Base-by-base conservation (phyloP, 2,329 filamentous ascomycete species). In the Aspergillus phoenicis region DNA sequence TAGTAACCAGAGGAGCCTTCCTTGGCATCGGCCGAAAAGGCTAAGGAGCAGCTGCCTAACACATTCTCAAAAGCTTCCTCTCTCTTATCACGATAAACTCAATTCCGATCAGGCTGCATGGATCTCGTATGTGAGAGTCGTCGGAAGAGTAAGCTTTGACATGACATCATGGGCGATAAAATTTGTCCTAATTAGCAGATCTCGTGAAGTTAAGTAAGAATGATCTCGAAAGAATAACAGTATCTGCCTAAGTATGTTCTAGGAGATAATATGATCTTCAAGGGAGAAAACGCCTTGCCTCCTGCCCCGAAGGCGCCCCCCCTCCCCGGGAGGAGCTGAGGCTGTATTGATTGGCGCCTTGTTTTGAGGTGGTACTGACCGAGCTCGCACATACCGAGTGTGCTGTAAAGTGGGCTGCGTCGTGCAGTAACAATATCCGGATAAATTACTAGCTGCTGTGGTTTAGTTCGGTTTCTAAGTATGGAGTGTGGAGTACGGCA, bases 401-500 rank as follows among this genome's bases (percentile, higher is more conserved):
- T n/a, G 45, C 28, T 26, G 24, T 36, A 36, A 36, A 36, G 33
- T 36, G 33, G 33, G 45, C 17, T 54, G 33, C n/a, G 52, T 26
- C 20, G 26, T 47, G 53, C 26, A 47, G 53, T 36, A 36, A 54
- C 28, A 36, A 39, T 59, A 48, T 48, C 22, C 45, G 22, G 45
- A 48, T 48, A 48, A 48, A 48, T 26, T 48, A 48, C 47, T 17
- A 49, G 47, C 28, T 28, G 7, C 47, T 28, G 47, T 49, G 15
- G 48, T 53, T 53, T 59, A 28, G 60, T 53, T 53, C 26, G 56
- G 61, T 61, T 66, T 62, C 62, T 64, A 63, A 66, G 60, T 59
- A 66, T 64, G 62, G 65, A 62, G 55, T 57, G 64, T 66, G 62
- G 65, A 67, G 62, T 59, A 57, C 59, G 56, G 59, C 61, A 61